These are phyloP conservation scores for Pyrus bretschneideri DNA, from an alignment of 306 rosid species.

Conservation along the genomic window DNA sequence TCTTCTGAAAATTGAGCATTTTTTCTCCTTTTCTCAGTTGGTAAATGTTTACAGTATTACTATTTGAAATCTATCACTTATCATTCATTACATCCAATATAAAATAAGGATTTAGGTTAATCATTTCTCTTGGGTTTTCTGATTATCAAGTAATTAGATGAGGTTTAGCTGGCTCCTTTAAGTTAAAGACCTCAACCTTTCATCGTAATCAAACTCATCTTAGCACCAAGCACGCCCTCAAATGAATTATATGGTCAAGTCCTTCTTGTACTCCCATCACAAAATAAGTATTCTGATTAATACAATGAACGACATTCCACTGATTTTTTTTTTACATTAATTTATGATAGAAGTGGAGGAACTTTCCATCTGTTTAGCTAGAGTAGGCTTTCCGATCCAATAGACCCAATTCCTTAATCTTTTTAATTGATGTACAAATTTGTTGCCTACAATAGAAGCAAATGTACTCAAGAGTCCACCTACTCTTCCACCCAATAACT, in stretches of 20 bases:
- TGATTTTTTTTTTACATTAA: neutral
- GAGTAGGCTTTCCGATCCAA: neutral
- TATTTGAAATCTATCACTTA: neutral
- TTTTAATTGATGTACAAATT: neutral
- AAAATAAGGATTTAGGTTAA: neutral
- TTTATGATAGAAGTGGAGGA: neutral
- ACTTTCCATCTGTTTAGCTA: neutral
- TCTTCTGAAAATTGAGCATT: neutral
- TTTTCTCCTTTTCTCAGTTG: neutral
- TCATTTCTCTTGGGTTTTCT: neutral
- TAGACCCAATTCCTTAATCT: neutral
- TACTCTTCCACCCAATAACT: slow-evolving; percentile 13
- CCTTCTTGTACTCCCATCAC: neutral
- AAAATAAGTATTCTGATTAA: neutral
- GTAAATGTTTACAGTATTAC: neutral
- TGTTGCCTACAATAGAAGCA: slow-evolving; percentile 35
- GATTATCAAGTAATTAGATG: neutral
- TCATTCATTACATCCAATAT: neutral
- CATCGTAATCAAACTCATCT: neutral
- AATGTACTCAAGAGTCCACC: slow-evolving; percentile 15
- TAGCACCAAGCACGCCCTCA: neutral
- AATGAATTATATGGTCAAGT: neutral
- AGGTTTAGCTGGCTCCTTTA: neutral
- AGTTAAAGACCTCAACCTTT: neutral
- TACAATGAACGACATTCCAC: neutral